Conservation (phyloP, 805 yeast genomes). For the Metschnikowia anglica region DNA sequence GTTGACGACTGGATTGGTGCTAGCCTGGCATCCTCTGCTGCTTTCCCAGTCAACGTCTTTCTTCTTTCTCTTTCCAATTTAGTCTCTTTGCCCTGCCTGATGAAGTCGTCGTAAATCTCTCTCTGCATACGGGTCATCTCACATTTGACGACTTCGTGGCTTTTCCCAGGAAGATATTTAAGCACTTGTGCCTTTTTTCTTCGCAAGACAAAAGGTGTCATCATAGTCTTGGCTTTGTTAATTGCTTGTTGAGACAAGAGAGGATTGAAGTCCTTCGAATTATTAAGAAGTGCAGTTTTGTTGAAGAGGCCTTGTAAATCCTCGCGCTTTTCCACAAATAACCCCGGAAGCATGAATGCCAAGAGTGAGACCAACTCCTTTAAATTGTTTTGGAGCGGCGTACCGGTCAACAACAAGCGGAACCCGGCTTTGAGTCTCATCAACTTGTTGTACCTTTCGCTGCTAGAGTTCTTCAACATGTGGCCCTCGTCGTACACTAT, state of each 20-base stretch:
- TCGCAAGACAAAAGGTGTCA: slow-evolving; percentile 95
- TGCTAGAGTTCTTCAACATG: slow-evolving; percentile 83
- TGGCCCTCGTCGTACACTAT: slow-evolving; percentile 98
- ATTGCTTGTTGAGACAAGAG: slow-evolving; percentile 88
- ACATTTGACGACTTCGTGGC: slow-evolving; percentile 63
- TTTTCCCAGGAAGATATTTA: slow-evolving; percentile 80
- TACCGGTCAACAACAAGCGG: slow-evolving; percentile 87
- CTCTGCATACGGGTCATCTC: slow-evolving; percentile 56
- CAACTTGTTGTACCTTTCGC: slow-evolving; percentile 83
- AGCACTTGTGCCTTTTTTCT: slow-evolving; percentile 91
- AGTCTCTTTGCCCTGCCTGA: slow-evolving; percentile 44
- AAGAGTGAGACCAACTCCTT: slow-evolving; percentile 85
- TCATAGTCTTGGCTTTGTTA: slow-evolving; percentile 91
- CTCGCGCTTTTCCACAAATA: slow-evolving; percentile 78
- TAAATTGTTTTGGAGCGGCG: slow-evolving; percentile 93
- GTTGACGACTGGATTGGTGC: slow-evolving; percentile 47
- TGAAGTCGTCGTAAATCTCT: slow-evolving; percentile 58
- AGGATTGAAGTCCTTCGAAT: slow-evolving; percentile 59
- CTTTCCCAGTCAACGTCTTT: slow-evolving; percentile 35
- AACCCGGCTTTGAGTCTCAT: slow-evolving; percentile 85
- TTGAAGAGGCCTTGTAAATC: slow-evolving; percentile 81
- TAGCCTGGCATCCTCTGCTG: slow-evolving; percentile 33
- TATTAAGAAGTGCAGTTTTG: slow-evolving; percentile 76
- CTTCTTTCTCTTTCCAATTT: slow-evolving; percentile 46
- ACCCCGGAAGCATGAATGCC: slow-evolving; percentile 83